Percentiles rank a stretch among this genome's conserved stretches.
These are phyloP conservation scores for Cryphonectria naterciae DNA, from an alignment of 2,329 filamentous ascomycete species.

Conservation along the genomic window DNA sequence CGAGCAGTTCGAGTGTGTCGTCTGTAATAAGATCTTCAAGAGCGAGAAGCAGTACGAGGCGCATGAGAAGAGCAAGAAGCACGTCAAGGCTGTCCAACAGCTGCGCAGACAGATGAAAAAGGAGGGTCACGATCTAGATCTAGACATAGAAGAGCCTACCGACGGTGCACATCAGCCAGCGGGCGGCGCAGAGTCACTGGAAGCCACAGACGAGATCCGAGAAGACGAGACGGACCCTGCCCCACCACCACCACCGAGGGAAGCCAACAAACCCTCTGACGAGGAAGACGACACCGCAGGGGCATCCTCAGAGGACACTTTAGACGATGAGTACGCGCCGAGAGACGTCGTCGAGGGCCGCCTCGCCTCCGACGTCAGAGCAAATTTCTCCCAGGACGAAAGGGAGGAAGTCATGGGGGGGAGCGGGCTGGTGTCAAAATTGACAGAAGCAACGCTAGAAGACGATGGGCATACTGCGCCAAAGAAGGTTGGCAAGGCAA, in stretches of 20 bases:
- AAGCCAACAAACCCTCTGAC: conserved; percentile 18
- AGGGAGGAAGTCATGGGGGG: conserved; percentile 23
- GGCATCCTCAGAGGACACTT: conserved; percentile 23
- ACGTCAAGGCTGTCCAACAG: conserved; percentile 82
- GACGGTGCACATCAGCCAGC: neutral
- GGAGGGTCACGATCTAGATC: conserved; percentile 63
- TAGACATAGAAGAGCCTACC: conserved; percentile 48
- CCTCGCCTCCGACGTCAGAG: conserved; percentile 11
- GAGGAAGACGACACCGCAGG: conserved; percentile 15
- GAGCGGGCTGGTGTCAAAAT: conserved; percentile 11
- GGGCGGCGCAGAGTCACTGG: neutral
- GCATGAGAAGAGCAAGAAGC: conserved; percentile 97
- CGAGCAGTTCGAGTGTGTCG: conserved; percentile 72
- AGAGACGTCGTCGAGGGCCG: conserved; percentile 45
- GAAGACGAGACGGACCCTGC: conserved; percentile 9
- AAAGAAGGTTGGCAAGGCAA: conserved; percentile 56
- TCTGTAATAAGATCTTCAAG: conserved; percentile 81
- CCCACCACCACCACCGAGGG: neutral
- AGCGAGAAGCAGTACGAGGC: conserved; percentile 90
- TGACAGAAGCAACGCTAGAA: conserved; percentile 37
- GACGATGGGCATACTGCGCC: conserved; percentile 28
- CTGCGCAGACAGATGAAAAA: conserved; percentile 81
- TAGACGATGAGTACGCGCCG: conserved; percentile 52
- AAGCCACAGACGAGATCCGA: conserved; percentile 11
- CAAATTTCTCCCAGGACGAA: conserved; percentile 9